Base-by-base conservation (phyloP, 768 basidiomycete species). In the Calocybe cyanea region DNA sequence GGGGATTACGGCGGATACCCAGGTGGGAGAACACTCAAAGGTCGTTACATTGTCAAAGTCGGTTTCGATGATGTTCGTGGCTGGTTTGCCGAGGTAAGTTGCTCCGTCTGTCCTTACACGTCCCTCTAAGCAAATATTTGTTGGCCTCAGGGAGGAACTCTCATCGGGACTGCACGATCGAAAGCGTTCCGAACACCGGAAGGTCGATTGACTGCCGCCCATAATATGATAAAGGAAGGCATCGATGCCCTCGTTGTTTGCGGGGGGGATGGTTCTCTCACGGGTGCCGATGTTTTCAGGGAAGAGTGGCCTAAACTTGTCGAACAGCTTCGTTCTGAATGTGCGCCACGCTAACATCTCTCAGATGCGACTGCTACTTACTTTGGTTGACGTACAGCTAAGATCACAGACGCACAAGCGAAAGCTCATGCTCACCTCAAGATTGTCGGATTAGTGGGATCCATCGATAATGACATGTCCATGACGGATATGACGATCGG, bases 391-490 rank as follows among this genome's bases (percentile, higher is more conserved):
- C 15, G 21, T 8, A 2, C 56, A 90, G 87, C 76, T 38, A 72
- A 76, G 54, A 96, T 99, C 62, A 81, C 83, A 1, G 72, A 80
- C 20, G 81, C 79, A 28, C 87, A 96, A 58, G 74, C 76, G 25
- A 61, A 73, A n/a, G 68, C 70, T 11, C 85, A 93, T 57, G 73
- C 81, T 18, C 89, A 97, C 58, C 84, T 99, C 52, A 88, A 81
- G 64, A 96, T 99, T 55, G 95, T 95, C 51, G 96, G 96, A n/a
- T 81, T 99, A 33, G 96, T 98, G 49, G 96, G 96, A 28, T 95
- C 92, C 3, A 98, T 99, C 61, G 96, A 99, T 68, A 99, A 99
- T 59, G 96, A 98, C 63, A 97, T 99, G 94, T 87, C 89, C 13
- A 76, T 95, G 79, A 98, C 96, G 15, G 93, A 98, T 65, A 66